Conservation (phyloP, 1,284 basidiomycete genomes). For the Stygiomarasmius scandens region DNA sequence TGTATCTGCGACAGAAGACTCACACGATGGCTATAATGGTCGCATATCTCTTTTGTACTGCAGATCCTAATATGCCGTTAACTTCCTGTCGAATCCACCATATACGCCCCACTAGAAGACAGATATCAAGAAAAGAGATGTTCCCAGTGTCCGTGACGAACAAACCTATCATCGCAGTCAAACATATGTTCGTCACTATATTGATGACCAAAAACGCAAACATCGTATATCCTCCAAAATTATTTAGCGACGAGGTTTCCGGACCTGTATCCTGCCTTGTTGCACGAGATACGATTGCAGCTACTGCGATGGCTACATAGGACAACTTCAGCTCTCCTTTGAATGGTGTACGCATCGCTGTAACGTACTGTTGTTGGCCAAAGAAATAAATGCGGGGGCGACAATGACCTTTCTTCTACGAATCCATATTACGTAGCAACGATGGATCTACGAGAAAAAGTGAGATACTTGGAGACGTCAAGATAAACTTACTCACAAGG, state of each 20-base stretch:
- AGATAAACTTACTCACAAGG: no score
- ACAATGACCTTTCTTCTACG: background rate
- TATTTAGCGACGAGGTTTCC: background rate
- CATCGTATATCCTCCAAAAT: background rate
- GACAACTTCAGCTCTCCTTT: background rate
- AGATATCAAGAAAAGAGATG: no score
- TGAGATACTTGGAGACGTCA: background rate
- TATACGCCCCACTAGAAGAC: background rate
- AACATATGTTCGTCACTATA: background rate
- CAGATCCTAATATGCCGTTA: background rate
- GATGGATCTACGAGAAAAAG: background rate
- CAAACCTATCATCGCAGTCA: background rate
- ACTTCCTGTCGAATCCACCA: background rate
- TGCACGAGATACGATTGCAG: background rate
- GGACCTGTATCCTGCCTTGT: background rate
- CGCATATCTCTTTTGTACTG: background rate
- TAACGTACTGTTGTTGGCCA: background rate
- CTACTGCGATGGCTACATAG: background rate
- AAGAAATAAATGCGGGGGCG: background rate
- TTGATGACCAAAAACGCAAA: background rate
- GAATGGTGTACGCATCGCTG: background rate
- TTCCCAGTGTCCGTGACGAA: no score
- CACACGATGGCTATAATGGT: background rate
- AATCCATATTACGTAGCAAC: background rate
- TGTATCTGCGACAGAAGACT: background rate